Conservation (phyloP, 2,329 filamentous ascomycete genomes). For the Pseudogymnoascus sp. region DNA sequence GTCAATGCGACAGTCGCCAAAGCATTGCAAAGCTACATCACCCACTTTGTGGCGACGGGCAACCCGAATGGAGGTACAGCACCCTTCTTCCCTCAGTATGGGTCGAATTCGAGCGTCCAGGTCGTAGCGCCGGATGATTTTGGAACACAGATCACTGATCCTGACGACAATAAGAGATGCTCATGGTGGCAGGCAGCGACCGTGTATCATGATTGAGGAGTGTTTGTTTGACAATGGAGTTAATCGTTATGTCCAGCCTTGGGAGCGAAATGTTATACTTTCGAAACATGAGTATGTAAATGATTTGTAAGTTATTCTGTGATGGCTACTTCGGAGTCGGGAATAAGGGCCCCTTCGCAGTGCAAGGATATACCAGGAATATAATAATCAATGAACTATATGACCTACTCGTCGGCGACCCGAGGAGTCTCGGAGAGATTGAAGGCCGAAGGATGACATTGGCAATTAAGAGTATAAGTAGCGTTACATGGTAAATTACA, state of each 20-base stretch:
- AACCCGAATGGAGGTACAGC: slow-evolving; percentile 24
- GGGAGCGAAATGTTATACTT: background rate
- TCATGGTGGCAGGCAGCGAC: background rate
- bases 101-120: slow-evolving; percentile 11
- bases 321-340: background rate
- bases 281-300: background rate
- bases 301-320: background rate
- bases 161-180: background rate
- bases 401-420: background rate
- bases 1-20: slow-evolving; percentile 30
- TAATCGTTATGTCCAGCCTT: background rate
- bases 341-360: background rate
- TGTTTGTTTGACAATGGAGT: background rate
- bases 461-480: background rate
- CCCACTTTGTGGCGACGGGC: slow-evolving; percentile 29
- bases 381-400: background rate
- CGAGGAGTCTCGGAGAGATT: background rate
- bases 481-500: background rate
- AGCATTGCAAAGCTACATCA: slow-evolving; percentile 32
- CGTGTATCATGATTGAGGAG: background rate
- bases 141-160: background rate
- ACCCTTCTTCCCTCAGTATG: slow-evolving; percentile 22
- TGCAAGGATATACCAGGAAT: background rate
- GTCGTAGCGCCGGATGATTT: background rate
- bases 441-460: background rate